Base-by-base conservation (phyloP, 495 filamentous ascomycete species). In the Achaetomiella virescens region DNA sequence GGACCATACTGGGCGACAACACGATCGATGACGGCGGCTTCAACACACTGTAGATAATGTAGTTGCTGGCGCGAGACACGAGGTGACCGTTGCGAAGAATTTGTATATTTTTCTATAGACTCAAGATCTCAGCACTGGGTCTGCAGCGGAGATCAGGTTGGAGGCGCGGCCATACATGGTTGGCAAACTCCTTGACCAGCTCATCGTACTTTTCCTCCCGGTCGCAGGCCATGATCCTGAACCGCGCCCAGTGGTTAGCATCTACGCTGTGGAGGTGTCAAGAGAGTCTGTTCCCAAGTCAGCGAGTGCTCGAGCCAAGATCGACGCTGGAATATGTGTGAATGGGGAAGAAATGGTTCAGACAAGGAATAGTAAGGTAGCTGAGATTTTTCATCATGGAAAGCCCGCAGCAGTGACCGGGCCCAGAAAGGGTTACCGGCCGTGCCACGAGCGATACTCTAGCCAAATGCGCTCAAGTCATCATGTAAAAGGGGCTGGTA, bases 391-490 rank as follows among this genome's bases (percentile, higher is more conserved):
- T 91, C 91, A 96, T 95, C 91, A 95, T 82, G 88, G 91, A 89
- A 79, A 78, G 73, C 56, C 54, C 64, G 49, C 51, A 55, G 56
- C 52, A 55, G 55, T 35, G 42, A 45, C 60, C 49, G 61, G 67
- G 64, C 54, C 72, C 67, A 75, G 61, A 72, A 77, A 62, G 72
- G 69, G 59, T 58, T 52, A 60, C 63, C 71, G 57, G 45, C 57
- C 54, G 52, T 49, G 61, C 68, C 65, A 68, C 78, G 71, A 64
- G 68, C 79, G 82, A 89, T 95, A 79, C 90, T 97, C 90, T 89
- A 97, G 91, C 91, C 91, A 97, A 97, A 97, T 97, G 91, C 91
- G 88, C 91, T 97, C 91, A 89, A 88, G 90, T 97, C 91, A 97
- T 96, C 91, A 92, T 91, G 67, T 68, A 56, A 65, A 35, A 55